phyloP scores from a whole-genome alignment of 768 basidiomycete species.

The Hypholoma sublateritium region DNA sequence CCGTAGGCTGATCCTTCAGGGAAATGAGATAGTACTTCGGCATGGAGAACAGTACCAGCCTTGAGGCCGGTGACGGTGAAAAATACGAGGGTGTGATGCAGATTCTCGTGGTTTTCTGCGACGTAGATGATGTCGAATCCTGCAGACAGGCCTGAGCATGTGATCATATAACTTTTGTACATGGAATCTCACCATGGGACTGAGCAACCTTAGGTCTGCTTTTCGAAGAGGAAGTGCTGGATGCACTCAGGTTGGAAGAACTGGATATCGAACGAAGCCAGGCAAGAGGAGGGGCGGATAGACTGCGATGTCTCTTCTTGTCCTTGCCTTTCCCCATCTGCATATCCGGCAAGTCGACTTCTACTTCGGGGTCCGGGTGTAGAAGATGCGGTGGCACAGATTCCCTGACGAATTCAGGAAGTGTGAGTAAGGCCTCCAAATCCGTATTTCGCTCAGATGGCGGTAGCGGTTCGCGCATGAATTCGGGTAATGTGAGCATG shows the following conservation, averaged over 20 bases:
- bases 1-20: slow-evolving; percentile 27
- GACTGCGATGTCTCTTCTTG: slow-evolving; percentile 47
- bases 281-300: slow-evolving; percentile 60
- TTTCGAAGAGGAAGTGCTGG: slow-evolving; percentile 17
- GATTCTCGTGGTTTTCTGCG: slow-evolving; percentile 83
- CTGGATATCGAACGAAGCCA: slow-evolving; percentile 46
- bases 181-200: slow-evolving; percentile 15
- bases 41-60: slow-evolving; percentile 54
- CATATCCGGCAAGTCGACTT: not conserved
- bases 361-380: slow-evolving; percentile 10
- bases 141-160: slow-evolving; percentile 14
- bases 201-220: slow-evolving; percentile 17
- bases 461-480: slow-evolving; percentile 54
- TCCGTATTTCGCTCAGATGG: slow-evolving; percentile 32
- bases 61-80: slow-evolving; percentile 54
- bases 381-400: slow-evolving; percentile 32
- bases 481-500: slow-evolving; percentile 59
- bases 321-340: slow-evolving; percentile 14
- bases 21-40: slow-evolving; percentile 60
- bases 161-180: not conserved
- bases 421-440: slow-evolving; percentile 48
- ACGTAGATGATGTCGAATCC: slow-evolving; percentile 51
- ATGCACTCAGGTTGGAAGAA: slow-evolving; percentile 13
- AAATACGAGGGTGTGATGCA: slow-evolving; percentile 78
- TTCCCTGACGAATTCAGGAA: slow-evolving; percentile 63